These are phyloP conservation scores for Lindgomyces ingoldianus DNA, from an alignment of 495 filamentous ascomycete species.

Conservation along the genomic window DNA sequence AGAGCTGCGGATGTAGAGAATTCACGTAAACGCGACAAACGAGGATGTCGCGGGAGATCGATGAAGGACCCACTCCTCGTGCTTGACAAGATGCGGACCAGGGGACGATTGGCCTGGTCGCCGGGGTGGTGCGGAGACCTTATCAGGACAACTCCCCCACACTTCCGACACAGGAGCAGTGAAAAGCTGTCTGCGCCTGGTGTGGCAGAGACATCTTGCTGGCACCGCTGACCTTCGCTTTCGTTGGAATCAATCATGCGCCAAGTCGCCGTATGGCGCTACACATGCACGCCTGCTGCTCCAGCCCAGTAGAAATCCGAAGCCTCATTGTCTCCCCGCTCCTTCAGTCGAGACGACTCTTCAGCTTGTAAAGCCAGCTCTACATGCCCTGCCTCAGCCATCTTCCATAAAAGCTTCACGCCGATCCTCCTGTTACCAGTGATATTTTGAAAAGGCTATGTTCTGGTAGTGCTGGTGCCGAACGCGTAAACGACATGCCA, in stretches of 20 bases:
- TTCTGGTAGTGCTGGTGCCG: neutral
- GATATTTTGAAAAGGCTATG: slow-evolving; percentile 6
- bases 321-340: slow-evolving; percentile 15
- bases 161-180: neutral
- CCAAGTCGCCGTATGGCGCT: slow-evolving; percentile 28
- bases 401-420: slow-evolving; percentile 15
- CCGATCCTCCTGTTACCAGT: slow-evolving; percentile 7
- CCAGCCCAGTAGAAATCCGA: slow-evolving; percentile 2
- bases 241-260: neutral
- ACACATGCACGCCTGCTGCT: slow-evolving; percentile 14
- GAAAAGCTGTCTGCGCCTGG: neutral
- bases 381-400: neutral
- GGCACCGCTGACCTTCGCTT: neutral
- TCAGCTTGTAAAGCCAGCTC: slow-evolving; percentile 25
- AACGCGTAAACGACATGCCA: slow-evolving; percentile 38
- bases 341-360: slow-evolving; percentile 2
- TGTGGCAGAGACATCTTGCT: slow-evolving; percentile 7
- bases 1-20: neutral
- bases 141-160: slow-evolving; percentile 23
- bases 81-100: neutral
- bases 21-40: neutral
- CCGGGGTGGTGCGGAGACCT: neutral
- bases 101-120: neutral
- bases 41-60: neutral
- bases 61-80: neutral